Evolutionary conservation across 2,329 filamentous ascomycete genomes (phyloP).

Genomic region (Penicillium hesseltinei): DNA sequence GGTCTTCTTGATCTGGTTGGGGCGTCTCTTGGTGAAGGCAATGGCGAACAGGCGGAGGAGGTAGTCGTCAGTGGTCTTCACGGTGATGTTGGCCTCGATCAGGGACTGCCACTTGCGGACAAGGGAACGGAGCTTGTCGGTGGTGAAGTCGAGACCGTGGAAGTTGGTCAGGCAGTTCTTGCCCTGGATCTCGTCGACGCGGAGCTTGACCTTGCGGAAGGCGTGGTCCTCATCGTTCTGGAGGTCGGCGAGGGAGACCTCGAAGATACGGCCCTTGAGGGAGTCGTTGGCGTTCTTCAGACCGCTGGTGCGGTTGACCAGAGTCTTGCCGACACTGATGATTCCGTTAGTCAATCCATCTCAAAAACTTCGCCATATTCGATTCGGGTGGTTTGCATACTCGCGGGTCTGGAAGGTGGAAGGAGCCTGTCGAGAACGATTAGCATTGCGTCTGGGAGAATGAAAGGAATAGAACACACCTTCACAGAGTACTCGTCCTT

Average conservation of each 20-base stretch:
- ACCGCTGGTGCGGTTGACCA: constrained; percentile 99
- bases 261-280: constrained; percentile 97
- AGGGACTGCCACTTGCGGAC: constrained; percentile 99
- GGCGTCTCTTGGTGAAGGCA: constrained; percentile 97
- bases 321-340: constrained; percentile 94
- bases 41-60: constrained; percentile 98
- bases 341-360: constrained; percentile 19
- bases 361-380: not conserved
- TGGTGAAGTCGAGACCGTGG: constrained; percentile 99
- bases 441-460: constrained; percentile 11
- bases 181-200: constrained; percentile 97
- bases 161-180: constrained; percentile 99
- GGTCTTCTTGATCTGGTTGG: constrained; percentile 99
- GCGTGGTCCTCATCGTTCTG: constrained; percentile 99
- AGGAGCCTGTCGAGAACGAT: constrained; percentile 63
- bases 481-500: constrained; percentile 99
- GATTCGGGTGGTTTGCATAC: constrained; percentile 59
- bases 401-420: constrained; percentile 95
- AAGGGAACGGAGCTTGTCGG: constrained; percentile 98
- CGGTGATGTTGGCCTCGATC: constrained; percentile 98
- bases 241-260: constrained; percentile 97
- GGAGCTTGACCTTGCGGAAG: constrained; percentile 99
- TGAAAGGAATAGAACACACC: constrained; percentile 50
- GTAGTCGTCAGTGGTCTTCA: constrained; percentile 99
- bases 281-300: constrained; percentile 99